These are phyloP conservation scores for Zygotorulaspora mrakii DNA, from an alignment of 1,139 yeast genomes.

Conservation along the genomic window DNA sequence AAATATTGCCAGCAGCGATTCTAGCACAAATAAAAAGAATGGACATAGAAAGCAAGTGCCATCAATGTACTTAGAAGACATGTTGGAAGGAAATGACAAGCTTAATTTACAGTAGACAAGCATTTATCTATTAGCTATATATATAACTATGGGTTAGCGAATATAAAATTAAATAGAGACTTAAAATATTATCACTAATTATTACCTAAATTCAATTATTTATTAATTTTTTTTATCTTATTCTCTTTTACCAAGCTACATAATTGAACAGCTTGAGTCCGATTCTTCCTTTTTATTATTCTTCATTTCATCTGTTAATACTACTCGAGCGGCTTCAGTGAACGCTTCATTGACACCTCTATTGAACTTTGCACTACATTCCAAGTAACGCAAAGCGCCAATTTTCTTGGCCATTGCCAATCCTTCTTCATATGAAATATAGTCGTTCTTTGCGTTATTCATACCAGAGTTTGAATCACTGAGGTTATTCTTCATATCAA, in stretches of 20 bases:
- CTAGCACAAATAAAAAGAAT: conserved; percentile 4
- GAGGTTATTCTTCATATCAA: conserved; percentile 20
- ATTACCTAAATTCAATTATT: conserved; percentile 2
- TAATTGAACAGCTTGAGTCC: conserved; percentile 37
- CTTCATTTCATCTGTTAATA: conserved; percentile 82
- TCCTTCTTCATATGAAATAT: conserved; percentile 80
- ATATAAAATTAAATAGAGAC: not conserved
- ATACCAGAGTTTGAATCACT: conserved; percentile 28
- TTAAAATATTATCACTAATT: conserved; percentile 4
- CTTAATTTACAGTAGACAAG: not conserved
- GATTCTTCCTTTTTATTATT: conserved; percentile 60
- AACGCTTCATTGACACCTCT: conserved; percentile 96
- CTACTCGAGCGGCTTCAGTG: conserved; percentile 96
- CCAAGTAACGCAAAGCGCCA: conserved; percentile 82
- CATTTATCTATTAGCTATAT: conserved; percentile 3
- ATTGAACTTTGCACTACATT: conserved; percentile 90
- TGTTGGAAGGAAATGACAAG: conserved; percentile 14
- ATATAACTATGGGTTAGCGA: conserved; percentile 3
- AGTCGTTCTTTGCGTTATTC: conserved; percentile 40
- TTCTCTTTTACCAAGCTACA: conserved; percentile 28
- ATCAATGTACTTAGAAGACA: conserved; percentile 19
- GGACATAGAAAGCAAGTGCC: conserved; percentile 15
- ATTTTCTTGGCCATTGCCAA: conserved; percentile 79
- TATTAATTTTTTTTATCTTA: conserved; percentile 5
- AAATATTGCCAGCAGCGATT: not conserved